A percentile compares a stretch with the other conserved stretches of the same genome.
phyloP scores from a whole-genome alignment of 1,284 basidiomycete species.

The Calocybe gambosa region DNA sequence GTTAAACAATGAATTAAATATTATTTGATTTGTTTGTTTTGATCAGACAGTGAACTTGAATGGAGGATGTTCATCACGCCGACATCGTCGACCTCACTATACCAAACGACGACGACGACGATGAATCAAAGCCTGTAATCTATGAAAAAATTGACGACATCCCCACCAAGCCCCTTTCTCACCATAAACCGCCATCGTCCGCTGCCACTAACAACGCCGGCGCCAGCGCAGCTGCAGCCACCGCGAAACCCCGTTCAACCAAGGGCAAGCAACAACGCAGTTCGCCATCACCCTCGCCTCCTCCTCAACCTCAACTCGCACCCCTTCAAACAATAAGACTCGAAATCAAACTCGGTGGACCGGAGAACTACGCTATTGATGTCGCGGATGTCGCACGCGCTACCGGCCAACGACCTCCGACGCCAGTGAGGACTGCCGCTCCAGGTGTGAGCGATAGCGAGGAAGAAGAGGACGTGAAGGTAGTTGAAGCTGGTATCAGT shows the following conservation, averaged over 20 bases:
- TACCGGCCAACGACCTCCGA: constrained; percentile 58
- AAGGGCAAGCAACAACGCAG: constrained; percentile 42
- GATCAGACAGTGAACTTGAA: not conserved
- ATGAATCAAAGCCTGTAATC: not conserved
- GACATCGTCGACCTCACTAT: not conserved
- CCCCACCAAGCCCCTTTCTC: constrained; percentile 2
- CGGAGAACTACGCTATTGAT: constrained; percentile 68
- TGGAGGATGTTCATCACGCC: not conserved
- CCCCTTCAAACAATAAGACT: constrained; percentile 65
- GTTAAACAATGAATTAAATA: not conserved
- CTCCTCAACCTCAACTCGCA: constrained; percentile 43
- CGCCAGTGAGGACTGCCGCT: constrained; percentile 37
- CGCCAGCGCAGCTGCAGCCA: constrained; percentile 1
- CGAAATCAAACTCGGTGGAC: constrained; percentile 62
- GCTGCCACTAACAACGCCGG: constrained; percentile 12
- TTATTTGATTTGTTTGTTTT: not conserved
- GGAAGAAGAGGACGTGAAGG: constrained; percentile 35
- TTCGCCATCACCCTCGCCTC: constrained; percentile 50
- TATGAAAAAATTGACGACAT: constrained; percentile 1
- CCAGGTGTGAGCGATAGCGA: constrained; percentile 50
- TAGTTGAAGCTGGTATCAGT: constrained; percentile 5
- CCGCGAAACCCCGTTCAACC: constrained; percentile 36
- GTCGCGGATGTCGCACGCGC: constrained; percentile 51
- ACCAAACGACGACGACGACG: not conserved
- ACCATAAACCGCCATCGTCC: constrained; percentile 4